These are phyloP conservation scores for Russula dissimulans DNA, from an alignment of 768 basidiomycete species.

Conservation along the genomic window DNA sequence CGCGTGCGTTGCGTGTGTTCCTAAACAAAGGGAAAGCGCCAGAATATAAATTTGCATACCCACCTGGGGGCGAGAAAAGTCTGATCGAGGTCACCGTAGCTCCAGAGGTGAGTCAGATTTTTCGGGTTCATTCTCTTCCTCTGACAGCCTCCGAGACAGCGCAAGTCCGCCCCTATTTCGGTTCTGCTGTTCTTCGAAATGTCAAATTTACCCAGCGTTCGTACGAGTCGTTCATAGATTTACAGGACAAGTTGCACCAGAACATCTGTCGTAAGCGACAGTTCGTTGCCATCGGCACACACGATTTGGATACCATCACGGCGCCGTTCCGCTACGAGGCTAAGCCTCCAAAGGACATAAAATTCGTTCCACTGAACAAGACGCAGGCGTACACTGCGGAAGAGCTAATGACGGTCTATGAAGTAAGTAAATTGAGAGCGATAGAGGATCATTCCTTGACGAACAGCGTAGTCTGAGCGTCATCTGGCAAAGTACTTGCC, in stretches of 20 bases:
- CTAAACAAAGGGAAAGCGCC: constrained; percentile 60
- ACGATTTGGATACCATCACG: constrained; percentile 85
- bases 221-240: constrained; percentile 94
- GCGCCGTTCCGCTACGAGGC: constrained; percentile 87
- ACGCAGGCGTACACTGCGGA: constrained; percentile 71
- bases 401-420: constrained; percentile 88
- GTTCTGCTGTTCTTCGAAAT: constrained; percentile 84
- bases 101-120: constrained; percentile 51
- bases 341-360: constrained; percentile 75
- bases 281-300: constrained; percentile 94
- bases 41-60: constrained; percentile 63
- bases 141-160: constrained; percentile 44
- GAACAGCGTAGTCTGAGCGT: constrained; percentile 63
- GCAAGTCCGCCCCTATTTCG: constrained; percentile 83
- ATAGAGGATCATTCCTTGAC: not conserved
- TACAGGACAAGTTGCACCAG: constrained; percentile 98
- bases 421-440: constrained; percentile 43
- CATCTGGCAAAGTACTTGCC: constrained; percentile 82
- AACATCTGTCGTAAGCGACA: constrained; percentile 87
- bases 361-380: constrained; percentile 83
- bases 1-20: constrained; percentile 78
- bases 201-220: constrained; percentile 80
- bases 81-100: constrained; percentile 60
- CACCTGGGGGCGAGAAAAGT: constrained; percentile 53
- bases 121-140: not conserved